phyloP scores from a whole-genome alignment of 2,329 filamentous ascomycete species.

The Emmonsia crescens region DNA sequence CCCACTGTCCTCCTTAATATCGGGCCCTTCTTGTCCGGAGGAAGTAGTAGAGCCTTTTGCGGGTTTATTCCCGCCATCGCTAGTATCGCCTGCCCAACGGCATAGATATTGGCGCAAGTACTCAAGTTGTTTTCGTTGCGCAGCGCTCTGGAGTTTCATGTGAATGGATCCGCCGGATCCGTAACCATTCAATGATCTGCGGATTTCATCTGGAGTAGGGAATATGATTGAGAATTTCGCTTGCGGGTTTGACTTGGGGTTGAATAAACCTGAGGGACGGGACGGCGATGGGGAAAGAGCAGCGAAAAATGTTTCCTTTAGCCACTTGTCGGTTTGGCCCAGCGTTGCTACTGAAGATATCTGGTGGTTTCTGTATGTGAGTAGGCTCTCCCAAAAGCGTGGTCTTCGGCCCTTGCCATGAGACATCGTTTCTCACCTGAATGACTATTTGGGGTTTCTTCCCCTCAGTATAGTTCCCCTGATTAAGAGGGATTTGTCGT shows the following conservation, averaged over 20 bases:
- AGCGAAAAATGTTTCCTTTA: conserved; percentile 53
- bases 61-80: not conserved
- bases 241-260: conserved; percentile 6
- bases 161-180: conserved; percentile 69
- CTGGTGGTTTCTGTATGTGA: conserved; percentile 33
- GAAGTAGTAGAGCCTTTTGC: not conserved
- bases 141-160: conserved; percentile 58
- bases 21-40: not conserved
- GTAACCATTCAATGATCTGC: conserved; percentile 67
- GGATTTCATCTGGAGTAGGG: conserved; percentile 68
- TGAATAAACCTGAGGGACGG: not conserved
- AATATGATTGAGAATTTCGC: conserved; percentile 62
- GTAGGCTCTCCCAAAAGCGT: not conserved
- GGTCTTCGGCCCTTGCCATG: not conserved
- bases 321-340: conserved; percentile 59
- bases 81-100: conserved; percentile 60
- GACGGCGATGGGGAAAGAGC: conserved; percentile 23
- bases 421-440: conserved; percentile 21
- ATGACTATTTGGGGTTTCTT: conserved; percentile 26
- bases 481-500: conserved; percentile 39
- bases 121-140: conserved; percentile 62
- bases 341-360: conserved; percentile 76
- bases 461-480: conserved; percentile 17
- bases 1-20: not conserved
- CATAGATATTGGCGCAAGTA: conserved; percentile 61